Conservation (phyloP, 1,284 basidiomycete genomes). For the Apiotrichum siamense region DNA sequence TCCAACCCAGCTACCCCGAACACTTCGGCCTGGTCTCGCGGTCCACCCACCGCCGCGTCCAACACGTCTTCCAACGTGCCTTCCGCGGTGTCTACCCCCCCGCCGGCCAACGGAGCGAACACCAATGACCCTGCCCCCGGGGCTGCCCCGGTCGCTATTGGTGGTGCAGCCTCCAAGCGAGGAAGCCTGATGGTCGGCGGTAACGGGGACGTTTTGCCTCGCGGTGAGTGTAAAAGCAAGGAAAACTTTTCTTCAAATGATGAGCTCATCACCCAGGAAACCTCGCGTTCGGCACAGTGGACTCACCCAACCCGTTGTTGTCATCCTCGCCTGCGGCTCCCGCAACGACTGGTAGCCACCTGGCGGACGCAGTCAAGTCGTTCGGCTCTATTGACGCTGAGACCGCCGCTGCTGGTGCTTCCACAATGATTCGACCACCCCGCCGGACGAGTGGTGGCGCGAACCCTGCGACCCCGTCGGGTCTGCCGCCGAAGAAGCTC, state of each 20-base stretch:
- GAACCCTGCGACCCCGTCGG: slow-evolving; percentile 13
- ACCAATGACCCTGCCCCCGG: slow-evolving; percentile 19
- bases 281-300: slow-evolving; percentile 73
- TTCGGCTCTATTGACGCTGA: slow-evolving; percentile 66
- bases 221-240: slow-evolving; percentile 30
- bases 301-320: slow-evolving; percentile 49
- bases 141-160: slow-evolving; percentile 26
- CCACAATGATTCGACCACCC: slow-evolving; percentile 31
- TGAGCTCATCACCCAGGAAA: no score
- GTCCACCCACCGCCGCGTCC: slow-evolving; percentile 32
- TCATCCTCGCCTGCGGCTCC: slow-evolving; percentile 49
- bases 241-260: no score
- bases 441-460: slow-evolving; percentile 31
- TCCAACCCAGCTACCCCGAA: slow-evolving; percentile 23
- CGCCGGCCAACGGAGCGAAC: slow-evolving; percentile 28
- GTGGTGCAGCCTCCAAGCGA: slow-evolving; percentile 32
- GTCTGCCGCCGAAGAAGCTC: slow-evolving; percentile 28
- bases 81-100: slow-evolving; percentile 20
- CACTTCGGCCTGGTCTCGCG: slow-evolving; percentile 36
- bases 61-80: slow-evolving; percentile 26
- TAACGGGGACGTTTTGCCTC: slow-evolving; percentile 33
- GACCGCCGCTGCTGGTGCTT: slow-evolving; percentile 40
- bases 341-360: slow-evolving; percentile 43
- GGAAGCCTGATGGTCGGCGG: slow-evolving; percentile 42
- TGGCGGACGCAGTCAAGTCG: slow-evolving; percentile 57